Percentiles rank a stretch among this genome's conserved stretches.
phyloP scores from a whole-genome alignment of 345 rosid species.

The Ailanthus altissimus region DNA sequence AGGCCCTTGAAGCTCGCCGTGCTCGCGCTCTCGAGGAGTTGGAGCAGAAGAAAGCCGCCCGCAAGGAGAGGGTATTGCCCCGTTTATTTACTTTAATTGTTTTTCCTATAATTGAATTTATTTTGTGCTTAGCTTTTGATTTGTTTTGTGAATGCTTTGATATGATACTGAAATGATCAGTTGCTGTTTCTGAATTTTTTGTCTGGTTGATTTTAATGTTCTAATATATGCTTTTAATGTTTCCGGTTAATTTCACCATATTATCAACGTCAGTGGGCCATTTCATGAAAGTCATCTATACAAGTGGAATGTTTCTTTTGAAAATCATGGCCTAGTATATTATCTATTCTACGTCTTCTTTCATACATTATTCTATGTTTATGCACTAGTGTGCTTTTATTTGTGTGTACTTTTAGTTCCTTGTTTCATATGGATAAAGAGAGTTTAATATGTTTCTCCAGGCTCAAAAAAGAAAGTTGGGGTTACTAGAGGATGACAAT shows the following conservation, averaged over 20 bases:
- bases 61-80: constrained; percentile 77
- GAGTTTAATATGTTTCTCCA: constrained; percentile 21
- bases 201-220: neutral
- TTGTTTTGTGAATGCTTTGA: neutral
- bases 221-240: neutral
- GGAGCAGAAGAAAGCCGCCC: constrained; percentile 85
- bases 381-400: no score
- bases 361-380: neutral
- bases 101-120: neutral
- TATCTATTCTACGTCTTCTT: neutral
- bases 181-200: neutral
- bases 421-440: neutral
- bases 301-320: neutral
- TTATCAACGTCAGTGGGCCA: neutral
- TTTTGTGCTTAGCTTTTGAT: neutral
- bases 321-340: neutral
- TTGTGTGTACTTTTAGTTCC: neutral
- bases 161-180: neutral
- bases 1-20: constrained; percentile 84
- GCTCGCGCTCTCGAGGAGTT: constrained; percentile 84
- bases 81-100: neutral
- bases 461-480: constrained; percentile 82
- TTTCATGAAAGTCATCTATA: neutral
- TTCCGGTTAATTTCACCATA: neutral
- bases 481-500: constrained; percentile 56